These are phyloP conservation scores for Chlorella sp. DNA, from an alignment of 139 green algal species.

Conservation along the genomic window DNA sequence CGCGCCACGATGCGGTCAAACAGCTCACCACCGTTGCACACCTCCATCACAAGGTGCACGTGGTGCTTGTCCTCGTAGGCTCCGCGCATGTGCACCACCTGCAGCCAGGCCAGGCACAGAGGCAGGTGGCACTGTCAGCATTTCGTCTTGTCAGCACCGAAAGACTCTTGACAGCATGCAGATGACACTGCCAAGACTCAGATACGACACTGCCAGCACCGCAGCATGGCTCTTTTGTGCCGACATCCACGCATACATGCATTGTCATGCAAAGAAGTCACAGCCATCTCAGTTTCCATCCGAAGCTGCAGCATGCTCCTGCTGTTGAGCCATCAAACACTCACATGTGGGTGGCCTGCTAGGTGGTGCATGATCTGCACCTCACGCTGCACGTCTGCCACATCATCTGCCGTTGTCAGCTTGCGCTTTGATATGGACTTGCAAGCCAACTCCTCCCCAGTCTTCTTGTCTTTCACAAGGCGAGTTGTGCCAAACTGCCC, in stretches of 20 bases:
- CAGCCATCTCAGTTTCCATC: too few relatives aligned
- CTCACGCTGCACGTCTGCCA: slow-evolving; percentile 91
- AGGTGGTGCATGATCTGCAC: slow-evolving; percentile 94
- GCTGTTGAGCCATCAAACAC: too few relatives aligned
- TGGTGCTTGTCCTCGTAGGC: slow-evolving; percentile 56
- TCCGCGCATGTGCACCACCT: slow-evolving; percentile 56
- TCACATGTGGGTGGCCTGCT: slow-evolving; percentile 33
- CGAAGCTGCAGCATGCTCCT: too few relatives aligned
- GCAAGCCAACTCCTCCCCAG: slow-evolving; percentile 55
- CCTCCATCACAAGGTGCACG: slow-evolving; percentile 73
- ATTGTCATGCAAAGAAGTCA: too few relatives aligned
- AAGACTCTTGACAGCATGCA: too few relatives aligned
- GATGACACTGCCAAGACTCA: too few relatives aligned
- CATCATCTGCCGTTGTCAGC: slow-evolving; percentile 78
- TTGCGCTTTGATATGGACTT: slow-evolving; percentile 94
- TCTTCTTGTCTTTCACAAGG: slow-evolving; percentile 1
- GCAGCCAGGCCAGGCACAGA: too few relatives aligned
- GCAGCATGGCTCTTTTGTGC: too few relatives aligned
- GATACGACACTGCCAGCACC: too few relatives aligned
- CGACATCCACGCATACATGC: too few relatives aligned
- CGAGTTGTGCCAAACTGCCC: slow-evolving; percentile 38
- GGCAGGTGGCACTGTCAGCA: too few relatives aligned
- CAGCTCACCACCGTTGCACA: slow-evolving; percentile 48
- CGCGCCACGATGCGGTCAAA: slow-evolving; percentile 6
- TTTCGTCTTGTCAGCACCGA: too few relatives aligned